Conservation (phyloP, 768 basidiomycete genomes). For the Podaxis pistillaris region DNA sequence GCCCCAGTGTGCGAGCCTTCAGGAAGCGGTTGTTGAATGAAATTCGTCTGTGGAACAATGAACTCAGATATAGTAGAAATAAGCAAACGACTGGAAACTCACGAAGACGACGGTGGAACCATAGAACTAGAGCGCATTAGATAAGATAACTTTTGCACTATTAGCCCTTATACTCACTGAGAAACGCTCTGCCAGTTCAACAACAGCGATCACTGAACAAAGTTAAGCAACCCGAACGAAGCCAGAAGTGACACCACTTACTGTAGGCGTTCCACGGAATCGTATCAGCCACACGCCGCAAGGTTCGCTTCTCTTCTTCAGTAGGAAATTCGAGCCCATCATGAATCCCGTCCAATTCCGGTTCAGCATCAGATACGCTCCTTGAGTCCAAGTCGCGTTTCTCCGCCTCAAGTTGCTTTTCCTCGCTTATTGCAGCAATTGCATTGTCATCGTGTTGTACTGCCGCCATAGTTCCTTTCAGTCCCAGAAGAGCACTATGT, state of each 20-base stretch:
- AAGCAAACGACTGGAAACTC: conserved; percentile 13
- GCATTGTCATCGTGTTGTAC: conserved; percentile 11
- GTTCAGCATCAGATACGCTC: conserved; percentile 4
- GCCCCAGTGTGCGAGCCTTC: conserved; percentile 64
- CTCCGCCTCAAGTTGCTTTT: conserved; percentile 18
- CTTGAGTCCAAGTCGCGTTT: conserved; percentile 15
- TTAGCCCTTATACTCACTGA: conserved; percentile 40
- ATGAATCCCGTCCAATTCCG: conserved; percentile 32
- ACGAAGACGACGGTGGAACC: conserved; percentile 52
- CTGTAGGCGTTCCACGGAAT: conserved; percentile 60
- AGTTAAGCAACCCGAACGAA: not conserved
- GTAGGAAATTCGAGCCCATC: conserved; percentile 65
- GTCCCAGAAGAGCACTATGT: not conserved
- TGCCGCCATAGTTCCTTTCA: not conserved
- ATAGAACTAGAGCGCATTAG: conserved; percentile 33
- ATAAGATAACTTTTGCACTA: not conserved
- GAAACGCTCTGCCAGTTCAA: conserved; percentile 75
- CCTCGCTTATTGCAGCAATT: conserved; percentile 16
- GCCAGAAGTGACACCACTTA: conserved; percentile 24
- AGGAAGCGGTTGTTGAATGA: conserved; percentile 72
- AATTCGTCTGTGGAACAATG: conserved; percentile 53
- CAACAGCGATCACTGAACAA: conserved; percentile 54
- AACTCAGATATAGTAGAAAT: not conserved
- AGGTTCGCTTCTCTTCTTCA: conserved; percentile 53
- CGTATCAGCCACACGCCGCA: conserved; percentile 59